phyloP scores from a whole-genome alignment of 257 asterid species.

The Lavandula angustifolia region DNA sequence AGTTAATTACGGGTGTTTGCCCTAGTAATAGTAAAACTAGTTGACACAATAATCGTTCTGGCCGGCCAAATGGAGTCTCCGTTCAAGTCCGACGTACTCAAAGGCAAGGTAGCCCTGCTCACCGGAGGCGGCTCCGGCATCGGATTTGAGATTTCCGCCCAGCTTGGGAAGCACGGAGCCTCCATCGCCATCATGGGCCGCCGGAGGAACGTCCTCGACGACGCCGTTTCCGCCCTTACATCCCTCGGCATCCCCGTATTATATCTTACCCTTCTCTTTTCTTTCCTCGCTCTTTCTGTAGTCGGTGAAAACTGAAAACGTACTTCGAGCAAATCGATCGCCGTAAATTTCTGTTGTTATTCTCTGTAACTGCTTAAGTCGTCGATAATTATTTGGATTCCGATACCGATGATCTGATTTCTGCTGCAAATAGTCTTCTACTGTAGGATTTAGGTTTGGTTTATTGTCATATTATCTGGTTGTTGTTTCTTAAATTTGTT shows the following conservation, averaged over 20 bases:
- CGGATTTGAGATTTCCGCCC: conserved; percentile 73
- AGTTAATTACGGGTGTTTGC: too few relatives aligned
- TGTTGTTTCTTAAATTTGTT: too few relatives aligned
- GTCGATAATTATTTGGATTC: too few relatives aligned
- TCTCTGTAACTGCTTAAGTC: too few relatives aligned
- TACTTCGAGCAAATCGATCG: too few relatives aligned
- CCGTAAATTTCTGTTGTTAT: too few relatives aligned
- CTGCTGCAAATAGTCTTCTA: too few relatives aligned
- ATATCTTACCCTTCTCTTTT: neutral
- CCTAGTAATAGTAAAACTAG: too few relatives aligned
- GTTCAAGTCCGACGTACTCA: conserved; percentile 62
- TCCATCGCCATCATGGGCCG: conserved; percentile 93
- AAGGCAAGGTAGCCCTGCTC: conserved; percentile 77
- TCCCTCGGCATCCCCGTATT: conserved; percentile 71
- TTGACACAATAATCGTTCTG: neutral
- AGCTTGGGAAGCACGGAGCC: conserved; percentile 90
- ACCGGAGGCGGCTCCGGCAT: conserved; percentile 97
- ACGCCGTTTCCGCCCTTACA: conserved; percentile 69
- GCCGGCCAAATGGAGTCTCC: conserved; percentile 68
- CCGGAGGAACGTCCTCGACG: conserved; percentile 64
- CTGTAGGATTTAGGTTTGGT: too few relatives aligned
- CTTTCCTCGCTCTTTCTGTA: neutral
- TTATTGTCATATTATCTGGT: too few relatives aligned
- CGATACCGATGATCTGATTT: too few relatives aligned
- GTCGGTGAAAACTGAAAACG: too few relatives aligned